These are phyloP conservation scores for Hypoxylon intermedium DNA, from an alignment of 495 filamentous ascomycete genomes.

Conservation along the genomic window DNA sequence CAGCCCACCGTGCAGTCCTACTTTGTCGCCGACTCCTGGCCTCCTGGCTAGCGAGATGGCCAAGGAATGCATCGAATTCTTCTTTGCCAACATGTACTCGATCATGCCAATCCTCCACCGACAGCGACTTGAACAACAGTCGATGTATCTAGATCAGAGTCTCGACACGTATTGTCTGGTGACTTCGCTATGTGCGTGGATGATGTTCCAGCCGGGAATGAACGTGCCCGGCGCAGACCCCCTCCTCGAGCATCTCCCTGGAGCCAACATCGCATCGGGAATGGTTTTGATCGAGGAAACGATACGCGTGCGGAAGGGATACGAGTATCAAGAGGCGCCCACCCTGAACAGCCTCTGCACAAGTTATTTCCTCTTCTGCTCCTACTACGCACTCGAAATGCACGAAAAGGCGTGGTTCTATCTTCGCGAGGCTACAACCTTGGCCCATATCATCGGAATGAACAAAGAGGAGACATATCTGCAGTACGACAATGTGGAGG, in stretches of 20 bases:
- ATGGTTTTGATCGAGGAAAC: constrained; percentile 78
- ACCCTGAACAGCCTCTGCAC: constrained; percentile 74
- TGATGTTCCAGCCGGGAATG: constrained; percentile 85
- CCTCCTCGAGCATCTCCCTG: constrained; percentile 60
- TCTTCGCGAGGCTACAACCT: constrained; percentile 73
- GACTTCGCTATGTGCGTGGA: constrained; percentile 79
- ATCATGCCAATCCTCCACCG: constrained; percentile 82
- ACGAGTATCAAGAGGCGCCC: constrained; percentile 73
- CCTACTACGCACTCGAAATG: constrained; percentile 74
- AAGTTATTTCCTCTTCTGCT: constrained; percentile 81
- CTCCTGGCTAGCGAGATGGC: constrained; percentile 68
- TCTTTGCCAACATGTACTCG: constrained; percentile 82
- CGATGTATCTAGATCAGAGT: constrained; percentile 68
- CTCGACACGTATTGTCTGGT: constrained; percentile 80
- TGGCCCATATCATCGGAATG: constrained; percentile 64
- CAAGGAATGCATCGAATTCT: constrained; percentile 78
- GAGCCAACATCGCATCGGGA: constrained; percentile 60
- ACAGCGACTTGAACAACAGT: constrained; percentile 69
- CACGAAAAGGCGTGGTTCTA: constrained; percentile 78
- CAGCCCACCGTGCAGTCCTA: constrained; percentile 53
- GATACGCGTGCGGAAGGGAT: constrained; percentile 74
- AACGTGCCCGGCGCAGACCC: constrained; percentile 61
- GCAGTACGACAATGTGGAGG: constrained; percentile 61
- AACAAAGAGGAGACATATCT: constrained; percentile 67
- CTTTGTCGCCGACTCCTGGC: constrained; percentile 58